A percentile compares a stretch with the other conserved stretches of the same genome.
Conservation (phyloP, 2,329 filamentous ascomycete genomes). For the Verticillium alfalfae region DNA sequence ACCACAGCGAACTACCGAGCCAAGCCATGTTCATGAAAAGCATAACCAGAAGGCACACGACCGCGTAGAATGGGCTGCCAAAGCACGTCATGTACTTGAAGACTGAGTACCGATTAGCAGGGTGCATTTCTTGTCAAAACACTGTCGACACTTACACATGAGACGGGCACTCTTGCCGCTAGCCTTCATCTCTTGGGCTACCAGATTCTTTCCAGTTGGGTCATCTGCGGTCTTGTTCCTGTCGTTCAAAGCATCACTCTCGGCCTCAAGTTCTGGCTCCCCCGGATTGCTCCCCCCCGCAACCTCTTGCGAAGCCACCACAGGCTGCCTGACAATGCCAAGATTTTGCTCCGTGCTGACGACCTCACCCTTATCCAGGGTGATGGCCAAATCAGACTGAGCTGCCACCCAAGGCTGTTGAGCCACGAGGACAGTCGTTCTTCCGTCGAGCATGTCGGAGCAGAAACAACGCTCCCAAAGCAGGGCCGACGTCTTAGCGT, state of each 20-base stretch:
- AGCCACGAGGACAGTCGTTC: slow-evolving; percentile 52
- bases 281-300: slow-evolving; percentile 27
- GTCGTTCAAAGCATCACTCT: slow-evolving; percentile 21
- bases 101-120: slow-evolving; percentile 22
- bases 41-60: slow-evolving; percentile 30
- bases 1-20: slow-evolving; percentile 39
- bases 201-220: slow-evolving; percentile 33
- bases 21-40: slow-evolving; percentile 34
- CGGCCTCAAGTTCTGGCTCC: slow-evolving; percentile 21
- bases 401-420: slow-evolving; percentile 48
- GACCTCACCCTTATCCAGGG: slow-evolving; percentile 39
- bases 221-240: slow-evolving; percentile 25
- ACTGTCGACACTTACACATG: slow-evolving; percentile 27
- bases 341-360: slow-evolving; percentile 36
- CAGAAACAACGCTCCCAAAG: slow-evolving; percentile 56
- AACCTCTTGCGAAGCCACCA: slow-evolving; percentile 32
- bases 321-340: slow-evolving; percentile 36
- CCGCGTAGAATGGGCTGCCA: slow-evolving; percentile 36
- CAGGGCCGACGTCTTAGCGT: slow-evolving; percentile 50
- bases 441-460: slow-evolving; percentile 43
- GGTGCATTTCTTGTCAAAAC: not conserved
- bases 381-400: slow-evolving; percentile 41
- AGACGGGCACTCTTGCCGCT: slow-evolving; percentile 39
- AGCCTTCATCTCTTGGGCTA: slow-evolving; percentile 40
- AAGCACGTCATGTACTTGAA: slow-evolving; percentile 47